Percentiles rank a stretch among this genome's conserved stretches.
Evolutionary conservation across 225 moss, liverwort and hornwort genomes (phyloP).

Genomic region (Polytrichum commune): DNA sequence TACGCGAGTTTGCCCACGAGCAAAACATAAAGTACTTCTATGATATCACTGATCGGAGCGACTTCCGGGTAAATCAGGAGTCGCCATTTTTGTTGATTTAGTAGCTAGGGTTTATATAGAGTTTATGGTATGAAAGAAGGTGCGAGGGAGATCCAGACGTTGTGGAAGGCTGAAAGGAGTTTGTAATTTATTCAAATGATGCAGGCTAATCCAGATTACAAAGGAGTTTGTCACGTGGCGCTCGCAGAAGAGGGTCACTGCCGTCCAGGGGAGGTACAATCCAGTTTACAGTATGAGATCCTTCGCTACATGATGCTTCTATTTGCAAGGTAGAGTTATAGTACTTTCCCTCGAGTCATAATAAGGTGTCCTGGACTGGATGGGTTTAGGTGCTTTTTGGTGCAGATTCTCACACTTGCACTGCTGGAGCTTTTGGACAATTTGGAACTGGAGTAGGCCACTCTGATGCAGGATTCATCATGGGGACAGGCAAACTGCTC

Average conservation of each 20-base stretch:
- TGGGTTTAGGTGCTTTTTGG: conserved; percentile 88
- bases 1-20: conserved; percentile 89
- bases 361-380: conserved; percentile 6
- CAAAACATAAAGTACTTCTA: conserved; percentile 96
- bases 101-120: too few species aligned
- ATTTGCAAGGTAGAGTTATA: background rate
- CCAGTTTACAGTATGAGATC: too few species aligned
- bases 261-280: conserved; percentile 85
- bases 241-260: conserved; percentile 98
- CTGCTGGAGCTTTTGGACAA: conserved; percentile 96
- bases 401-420: conserved; percentile 95
- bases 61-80: conserved; percentile 56
- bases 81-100: too few species aligned
- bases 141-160: too few species aligned
- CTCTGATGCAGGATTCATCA: conserved; percentile 95
- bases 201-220: conserved; percentile 93
- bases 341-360: background rate
- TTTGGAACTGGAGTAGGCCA: conserved; percentile 94
- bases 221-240: conserved; percentile 93
- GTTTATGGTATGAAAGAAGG: too few species aligned
- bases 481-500: conserved; percentile 96
- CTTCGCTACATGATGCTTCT: background rate
- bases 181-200: conserved; percentile 1
- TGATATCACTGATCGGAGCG: conserved; percentile 70
- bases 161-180: background rate